Evolutionary conservation across 139 green algal genomes (phyloP).

Genomic region (Desmodesmus armatus): DNA sequence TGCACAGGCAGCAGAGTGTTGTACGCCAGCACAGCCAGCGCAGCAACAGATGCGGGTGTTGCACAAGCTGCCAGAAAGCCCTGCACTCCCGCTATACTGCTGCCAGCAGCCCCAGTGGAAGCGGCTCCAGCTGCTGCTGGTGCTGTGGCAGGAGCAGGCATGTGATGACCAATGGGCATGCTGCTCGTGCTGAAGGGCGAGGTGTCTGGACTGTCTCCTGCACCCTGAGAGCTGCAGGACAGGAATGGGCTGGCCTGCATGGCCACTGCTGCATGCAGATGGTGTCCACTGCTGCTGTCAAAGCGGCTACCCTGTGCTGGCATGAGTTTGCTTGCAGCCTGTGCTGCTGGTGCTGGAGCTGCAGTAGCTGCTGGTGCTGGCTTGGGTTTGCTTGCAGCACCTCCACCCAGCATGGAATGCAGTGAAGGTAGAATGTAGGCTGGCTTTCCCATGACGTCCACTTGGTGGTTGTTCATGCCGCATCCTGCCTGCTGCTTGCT

Average conservation of each 20-base stretch:
- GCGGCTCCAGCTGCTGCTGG: too few species aligned
- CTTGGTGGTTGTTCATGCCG: background rate
- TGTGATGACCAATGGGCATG: too few species aligned
- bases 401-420: background rate
- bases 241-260: background rate
- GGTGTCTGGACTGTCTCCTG: too few species aligned
- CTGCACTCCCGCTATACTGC: too few species aligned
- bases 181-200: too few species aligned
- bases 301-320: background rate
- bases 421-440: background rate
- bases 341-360: background rate
- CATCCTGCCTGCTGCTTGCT: background rate
- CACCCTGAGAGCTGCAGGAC: too few species aligned
- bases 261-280: background rate
- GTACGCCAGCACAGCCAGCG: background rate
- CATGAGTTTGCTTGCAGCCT: background rate
- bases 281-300: background rate
- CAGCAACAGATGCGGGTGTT: background rate
- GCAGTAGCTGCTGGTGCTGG: background rate
- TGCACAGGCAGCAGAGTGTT: background rate
- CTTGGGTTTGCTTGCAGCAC: background rate
- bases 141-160: too few species aligned
- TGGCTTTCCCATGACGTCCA: too few species aligned
- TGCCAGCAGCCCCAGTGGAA: background rate
- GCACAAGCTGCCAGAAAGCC: background rate